Evolutionary conservation across 495 filamentous ascomycete species (phyloP).

Genomic region (Cercophora scortea): DNA sequence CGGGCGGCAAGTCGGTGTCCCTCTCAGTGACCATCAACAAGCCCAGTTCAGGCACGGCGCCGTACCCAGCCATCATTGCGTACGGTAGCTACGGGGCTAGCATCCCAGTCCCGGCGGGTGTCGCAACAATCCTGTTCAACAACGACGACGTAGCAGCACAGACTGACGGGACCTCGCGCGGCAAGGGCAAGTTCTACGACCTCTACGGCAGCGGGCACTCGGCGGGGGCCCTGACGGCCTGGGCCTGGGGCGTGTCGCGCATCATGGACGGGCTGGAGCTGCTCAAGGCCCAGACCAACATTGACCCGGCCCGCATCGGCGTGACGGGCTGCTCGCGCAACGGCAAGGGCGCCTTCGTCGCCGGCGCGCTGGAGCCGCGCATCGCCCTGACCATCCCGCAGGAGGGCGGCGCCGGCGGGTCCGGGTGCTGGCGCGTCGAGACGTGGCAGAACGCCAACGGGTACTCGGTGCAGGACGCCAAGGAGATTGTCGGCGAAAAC

Average conservation of each 20-base stretch:
- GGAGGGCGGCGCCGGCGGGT: conserved; percentile 42
- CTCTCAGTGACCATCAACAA: conserved; percentile 39
- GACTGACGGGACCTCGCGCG: conserved; percentile 25
- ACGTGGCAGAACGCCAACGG: conserved; percentile 33
- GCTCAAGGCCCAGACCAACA: conserved; percentile 28
- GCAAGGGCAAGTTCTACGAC: conserved; percentile 41
- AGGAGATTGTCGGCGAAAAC: conserved; percentile 43
- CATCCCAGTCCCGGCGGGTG: conserved; percentile 39
- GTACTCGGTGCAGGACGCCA: conserved; percentile 42
- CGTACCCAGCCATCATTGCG: conserved; percentile 41
- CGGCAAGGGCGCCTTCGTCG: conserved; percentile 47
- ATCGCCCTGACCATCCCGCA: conserved; percentile 47
- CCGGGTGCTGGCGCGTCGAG: conserved; percentile 45
- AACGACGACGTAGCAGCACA: conserved; percentile 43
- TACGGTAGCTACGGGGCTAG: conserved; percentile 27
- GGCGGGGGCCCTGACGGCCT: conserved; percentile 42
- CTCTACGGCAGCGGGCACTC: conserved; percentile 39
- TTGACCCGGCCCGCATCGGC: conserved; percentile 39
- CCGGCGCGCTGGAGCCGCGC: conserved; percentile 40
- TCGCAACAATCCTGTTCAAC: conserved; percentile 41
- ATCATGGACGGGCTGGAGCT: conserved; percentile 46
- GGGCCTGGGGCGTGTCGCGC: conserved; percentile 46
- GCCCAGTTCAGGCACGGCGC: conserved; percentile 25
- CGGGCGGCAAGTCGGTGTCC: conserved; percentile 37
- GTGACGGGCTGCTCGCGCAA: conserved; percentile 48